A percentile compares a stretch with the other conserved stretches of the same genome.
These are phyloP conservation scores for Juglanconis oblonga DNA, from an alignment of 2,329 filamentous ascomycete species.

Conservation along the genomic window DNA sequence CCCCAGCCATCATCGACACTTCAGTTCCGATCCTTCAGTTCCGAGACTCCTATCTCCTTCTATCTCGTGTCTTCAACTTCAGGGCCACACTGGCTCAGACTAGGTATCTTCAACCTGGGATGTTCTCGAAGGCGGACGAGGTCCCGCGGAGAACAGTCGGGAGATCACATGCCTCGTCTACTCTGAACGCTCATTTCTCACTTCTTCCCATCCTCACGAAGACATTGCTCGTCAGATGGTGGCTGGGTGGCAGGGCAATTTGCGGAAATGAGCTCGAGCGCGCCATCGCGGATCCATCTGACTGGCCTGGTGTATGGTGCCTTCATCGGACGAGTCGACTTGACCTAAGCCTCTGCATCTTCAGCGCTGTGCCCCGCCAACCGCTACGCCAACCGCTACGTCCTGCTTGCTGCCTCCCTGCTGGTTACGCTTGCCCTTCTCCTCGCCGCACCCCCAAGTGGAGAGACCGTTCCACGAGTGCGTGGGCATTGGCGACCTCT, in stretches of 20 bases:
- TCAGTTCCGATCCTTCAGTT: no score
- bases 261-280: background rate
- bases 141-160: background rate
- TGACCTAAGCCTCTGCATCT: background rate
- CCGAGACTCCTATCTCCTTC: no score
- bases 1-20: no score
- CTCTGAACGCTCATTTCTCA: background rate
- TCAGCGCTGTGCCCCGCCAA: background rate
- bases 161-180: background rate
- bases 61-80: no score
- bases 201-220: background rate
- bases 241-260: background rate
- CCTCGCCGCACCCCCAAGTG: slow-evolving; percentile 1
- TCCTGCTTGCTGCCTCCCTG: slow-evolving; percentile 3
- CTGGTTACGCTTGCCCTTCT: background rate
- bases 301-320: background rate
- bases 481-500: slow-evolving; percentile 21
- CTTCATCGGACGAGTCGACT: background rate
- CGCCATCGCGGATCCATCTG: background rate
- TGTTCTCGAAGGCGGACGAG: background rate
- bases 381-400: background rate
- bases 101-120: background rate
- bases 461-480: slow-evolving; percentile 14
- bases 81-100: no score
- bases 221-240: background rate